Evolutionary conservation across 1,284 basidiomycete species (phyloP), one percentile per base, ranked within the genome.

Genomic region (Rhodotorula sp.): DNA sequence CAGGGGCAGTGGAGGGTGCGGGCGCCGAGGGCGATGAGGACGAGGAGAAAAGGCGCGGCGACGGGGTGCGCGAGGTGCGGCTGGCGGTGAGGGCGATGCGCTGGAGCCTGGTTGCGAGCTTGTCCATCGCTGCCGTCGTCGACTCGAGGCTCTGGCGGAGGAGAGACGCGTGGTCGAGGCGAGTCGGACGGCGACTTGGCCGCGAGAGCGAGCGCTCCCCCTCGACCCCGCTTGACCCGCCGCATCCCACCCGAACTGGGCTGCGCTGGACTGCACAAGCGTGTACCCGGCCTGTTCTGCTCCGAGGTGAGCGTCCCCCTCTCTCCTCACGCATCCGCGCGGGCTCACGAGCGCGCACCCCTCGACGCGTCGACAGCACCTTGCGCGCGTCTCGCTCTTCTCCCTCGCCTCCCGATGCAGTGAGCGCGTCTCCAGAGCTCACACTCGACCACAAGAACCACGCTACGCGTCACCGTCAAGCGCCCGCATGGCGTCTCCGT

Each of bases 61-160:
- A 44, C 10, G 39, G 32, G 29, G 61, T 29, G 22, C 19, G 37
- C 10, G 29, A 59, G 19, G 60, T 2, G 2, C n/a, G 21, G 57
- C 15, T 39, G 53, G 21, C 32, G 32, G 32, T 19, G 53, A 66
- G 59, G 36, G 61, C 32, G 32, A 70, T 25, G 22, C 71, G 64
- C 12, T 19, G 22, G 39, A 67, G 48, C 13, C 32, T 46, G 19
- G 2, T 36, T 3, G 56, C 34, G 22, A 57, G 36, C 25, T 2
- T n/a, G 60, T 70, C 61, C 69, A 70, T 70, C 3, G 29, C 21
- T 15, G 41, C 22, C 36, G 25, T 41, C 29, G 51, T 51, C n/a
- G n/a, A 7, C n/a, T 19, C n/a, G 22, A n/a, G 21, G 17, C 12
- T n/a, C 50, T 13, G 2, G 12, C 4, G n/a, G 29, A n/a, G 8